Evolutionary conservation across 768 basidiomycete genomes (phyloP).

Genomic region (Trametes cingulata): DNA sequence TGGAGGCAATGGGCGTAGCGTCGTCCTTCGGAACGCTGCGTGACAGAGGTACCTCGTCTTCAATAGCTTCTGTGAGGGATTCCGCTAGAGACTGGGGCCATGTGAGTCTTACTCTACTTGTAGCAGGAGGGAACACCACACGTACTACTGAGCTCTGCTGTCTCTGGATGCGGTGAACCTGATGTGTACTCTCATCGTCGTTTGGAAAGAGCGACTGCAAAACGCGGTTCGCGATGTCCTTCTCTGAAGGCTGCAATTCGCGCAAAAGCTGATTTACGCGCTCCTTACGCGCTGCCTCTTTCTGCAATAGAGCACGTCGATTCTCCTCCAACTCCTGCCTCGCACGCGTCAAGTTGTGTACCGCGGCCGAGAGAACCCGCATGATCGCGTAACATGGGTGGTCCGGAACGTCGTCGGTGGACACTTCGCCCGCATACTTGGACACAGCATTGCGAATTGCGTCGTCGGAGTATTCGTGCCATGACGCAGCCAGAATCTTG

Average conservation of each 20-base stretch:
- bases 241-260: conserved; percentile 60
- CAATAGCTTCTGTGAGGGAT: conserved; percentile 47
- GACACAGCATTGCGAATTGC: conserved; percentile 68
- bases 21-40: conserved; percentile 30
- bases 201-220: conserved; percentile 63
- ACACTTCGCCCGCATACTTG: conserved; percentile 43
- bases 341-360: conserved; percentile 56
- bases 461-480: conserved; percentile 80
- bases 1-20: conserved; percentile 17
- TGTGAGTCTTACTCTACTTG: neutral
- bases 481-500: conserved; percentile 64
- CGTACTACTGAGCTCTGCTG: conserved; percentile 63
- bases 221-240: conserved; percentile 66
- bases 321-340: conserved; percentile 67
- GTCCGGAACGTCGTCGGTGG: conserved; percentile 45
- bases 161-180: conserved; percentile 42
- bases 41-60: conserved; percentile 48
- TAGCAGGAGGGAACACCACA: neutral
- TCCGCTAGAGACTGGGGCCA: conserved; percentile 43
- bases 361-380: conserved; percentile 67
- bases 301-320: conserved; percentile 54
- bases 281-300: conserved; percentile 51
- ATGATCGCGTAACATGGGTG: conserved; percentile 70
- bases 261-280: conserved; percentile 57
- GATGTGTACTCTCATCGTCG: conserved; percentile 45